These are phyloP conservation scores for Ambrosiella xylebori DNA, from an alignment of 2,329 filamentous ascomycete species.

Conservation along the genomic window DNA sequence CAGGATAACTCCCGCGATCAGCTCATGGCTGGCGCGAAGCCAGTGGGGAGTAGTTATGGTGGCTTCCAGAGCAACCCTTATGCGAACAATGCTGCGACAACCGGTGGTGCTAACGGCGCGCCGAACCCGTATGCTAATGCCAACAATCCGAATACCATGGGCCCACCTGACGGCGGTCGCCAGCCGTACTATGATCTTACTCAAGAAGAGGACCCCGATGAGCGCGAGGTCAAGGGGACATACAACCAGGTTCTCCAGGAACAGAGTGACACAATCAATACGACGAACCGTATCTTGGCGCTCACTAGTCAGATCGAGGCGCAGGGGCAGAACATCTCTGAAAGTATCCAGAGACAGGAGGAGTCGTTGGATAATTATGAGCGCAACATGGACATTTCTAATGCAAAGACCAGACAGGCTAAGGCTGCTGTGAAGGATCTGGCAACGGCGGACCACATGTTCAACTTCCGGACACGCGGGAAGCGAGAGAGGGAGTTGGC, in stretches of 20 bases:
- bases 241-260: conserved; percentile 37
- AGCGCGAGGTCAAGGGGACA: conserved; percentile 49
- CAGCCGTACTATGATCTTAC: conserved; percentile 63
- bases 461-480: conserved; percentile 51
- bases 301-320: conserved; percentile 52
- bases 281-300: conserved; percentile 31
- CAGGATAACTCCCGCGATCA: conserved; percentile 26
- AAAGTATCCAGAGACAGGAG: conserved; percentile 55
- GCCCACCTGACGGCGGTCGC: conserved; percentile 27
- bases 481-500: conserved; percentile 49
- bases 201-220: conserved; percentile 54
- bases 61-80: conserved; percentile 17
- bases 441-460: conserved; percentile 68
- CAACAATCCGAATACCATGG: conserved; percentile 14
- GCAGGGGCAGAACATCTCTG: conserved; percentile 53
- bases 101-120: conserved; percentile 9
- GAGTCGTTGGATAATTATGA: conserved; percentile 71
- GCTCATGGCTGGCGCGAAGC: conserved; percentile 10
- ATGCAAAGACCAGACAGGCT: conserved; percentile 58
- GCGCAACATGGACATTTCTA: conserved; percentile 62
- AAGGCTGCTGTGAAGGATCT: conserved; percentile 69
- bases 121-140: conserved; percentile 12
- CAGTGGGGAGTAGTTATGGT: conserved; percentile 13
- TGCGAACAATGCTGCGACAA: conserved; percentile 1
- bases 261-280: conserved; percentile 19